Conservation (phyloP, 2,329 filamentous ascomycete genomes). For the Lasiodiplodia sp. region DNA sequence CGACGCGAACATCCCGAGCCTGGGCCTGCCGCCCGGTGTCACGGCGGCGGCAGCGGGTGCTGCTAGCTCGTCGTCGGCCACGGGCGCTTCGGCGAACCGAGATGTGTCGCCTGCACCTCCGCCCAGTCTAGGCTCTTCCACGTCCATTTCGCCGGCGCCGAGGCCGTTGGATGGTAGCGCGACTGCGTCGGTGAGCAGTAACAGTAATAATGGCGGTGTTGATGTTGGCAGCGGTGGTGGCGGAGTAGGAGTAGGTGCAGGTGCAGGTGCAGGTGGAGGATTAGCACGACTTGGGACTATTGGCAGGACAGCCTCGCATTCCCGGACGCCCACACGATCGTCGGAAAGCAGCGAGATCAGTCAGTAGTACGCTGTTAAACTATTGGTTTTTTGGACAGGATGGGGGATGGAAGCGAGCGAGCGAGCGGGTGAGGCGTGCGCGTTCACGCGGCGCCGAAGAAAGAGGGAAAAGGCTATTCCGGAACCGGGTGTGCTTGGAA, state of each 20-base stretch:
- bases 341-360: conserved; percentile 15
- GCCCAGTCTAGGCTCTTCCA: conserved; percentile 2
- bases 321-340: conserved; percentile 10
- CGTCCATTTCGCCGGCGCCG: background rate
- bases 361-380: background rate
- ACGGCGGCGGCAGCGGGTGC: background rate
- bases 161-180: background rate
- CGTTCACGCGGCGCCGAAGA: too few relatives aligned
- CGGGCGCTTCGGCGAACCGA: background rate
- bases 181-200: background rate
- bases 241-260: background rate
- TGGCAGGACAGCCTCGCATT: conserved; percentile 8
- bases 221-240: background rate
- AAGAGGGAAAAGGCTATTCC: too few relatives aligned
- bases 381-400: too few relatives aligned
- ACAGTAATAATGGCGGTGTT: background rate
- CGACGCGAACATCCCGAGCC: conserved; percentile 50
- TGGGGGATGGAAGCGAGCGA: too few relatives aligned
- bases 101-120: conserved; percentile 11
- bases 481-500: too few relatives aligned
- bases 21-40: conserved; percentile 48
- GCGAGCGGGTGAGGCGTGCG: too few relatives aligned
- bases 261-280: background rate
- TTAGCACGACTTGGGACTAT: background rate
- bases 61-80: conserved; percentile 29